Evolutionary conservation across 805 yeast species (phyloP).

Genomic region (Torulaspora gathmanii): DNA sequence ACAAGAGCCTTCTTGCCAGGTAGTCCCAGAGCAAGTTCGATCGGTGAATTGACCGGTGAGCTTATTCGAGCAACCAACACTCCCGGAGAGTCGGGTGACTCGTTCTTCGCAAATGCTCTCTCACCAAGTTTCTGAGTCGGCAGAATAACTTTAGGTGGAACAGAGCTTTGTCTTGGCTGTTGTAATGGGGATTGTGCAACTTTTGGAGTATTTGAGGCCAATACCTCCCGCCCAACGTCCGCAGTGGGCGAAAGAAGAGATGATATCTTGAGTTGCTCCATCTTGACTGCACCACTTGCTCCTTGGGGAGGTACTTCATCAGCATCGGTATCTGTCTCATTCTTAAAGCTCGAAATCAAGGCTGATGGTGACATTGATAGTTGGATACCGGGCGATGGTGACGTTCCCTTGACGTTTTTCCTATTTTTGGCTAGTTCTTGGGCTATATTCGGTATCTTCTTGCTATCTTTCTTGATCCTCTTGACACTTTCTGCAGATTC

Average conservation of each 20-base stretch:
- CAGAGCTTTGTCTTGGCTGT: constrained; percentile 3
- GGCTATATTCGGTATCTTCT: constrained; percentile 29
- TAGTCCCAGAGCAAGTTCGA: constrained; percentile 2
- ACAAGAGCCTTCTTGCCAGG: constrained; percentile 4
- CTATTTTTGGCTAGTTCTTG: constrained; percentile 34
- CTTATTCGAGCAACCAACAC: constrained; percentile 23
- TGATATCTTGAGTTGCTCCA: constrained; percentile 20
- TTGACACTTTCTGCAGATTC: constrained; percentile 5
- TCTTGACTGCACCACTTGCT: constrained; percentile 1
- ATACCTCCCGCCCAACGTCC: background rate
- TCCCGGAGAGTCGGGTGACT: constrained; percentile 11
- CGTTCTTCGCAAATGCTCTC: constrained; percentile 3
- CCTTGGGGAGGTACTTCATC: background rate
- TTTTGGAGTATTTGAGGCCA: background rate
- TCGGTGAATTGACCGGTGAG: constrained; percentile 22
- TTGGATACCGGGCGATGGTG: constrained; percentile 16
- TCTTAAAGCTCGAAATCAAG: constrained; percentile 4
- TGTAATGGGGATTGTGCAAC: constrained; percentile 5
- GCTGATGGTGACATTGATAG: constrained; percentile 14
- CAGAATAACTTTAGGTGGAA: constrained; percentile 21
- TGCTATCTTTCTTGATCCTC: constrained; percentile 11
- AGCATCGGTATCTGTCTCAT: constrained; percentile 10
- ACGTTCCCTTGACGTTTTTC: constrained; percentile 19
- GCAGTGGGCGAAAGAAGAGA: constrained; percentile 18
- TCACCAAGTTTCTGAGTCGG: constrained; percentile 22